Percentiles rank a stretch among this genome's conserved stretches.
phyloP scores from a whole-genome alignment of 305 asterid species.

The Solanum hybrid region DNA sequence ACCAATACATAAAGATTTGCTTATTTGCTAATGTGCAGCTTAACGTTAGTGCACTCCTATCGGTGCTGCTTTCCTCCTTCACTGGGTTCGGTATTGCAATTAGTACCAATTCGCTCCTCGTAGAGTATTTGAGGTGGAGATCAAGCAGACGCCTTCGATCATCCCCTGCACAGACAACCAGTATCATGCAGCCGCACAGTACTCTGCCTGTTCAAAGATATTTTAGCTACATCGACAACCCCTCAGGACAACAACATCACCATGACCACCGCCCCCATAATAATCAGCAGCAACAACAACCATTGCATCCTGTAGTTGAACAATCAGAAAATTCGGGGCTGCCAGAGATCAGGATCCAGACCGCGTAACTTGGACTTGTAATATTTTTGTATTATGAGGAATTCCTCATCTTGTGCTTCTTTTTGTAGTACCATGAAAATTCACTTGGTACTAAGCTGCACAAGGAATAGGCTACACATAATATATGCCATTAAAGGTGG shows the following conservation, averaged over 20 bases:
- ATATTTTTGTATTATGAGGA: neutral
- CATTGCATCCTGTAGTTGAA: slow-evolving; percentile 7
- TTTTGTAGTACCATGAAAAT: neutral
- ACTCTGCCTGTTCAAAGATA: slow-evolving; percentile 1
- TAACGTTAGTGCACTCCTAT: slow-evolving; percentile 63
- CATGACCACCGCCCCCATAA: slow-evolving; percentile 18
- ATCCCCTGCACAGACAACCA: slow-evolving; percentile 13
- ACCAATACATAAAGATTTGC: neutral
- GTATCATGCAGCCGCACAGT: neutral
- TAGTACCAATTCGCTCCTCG: slow-evolving; percentile 81
- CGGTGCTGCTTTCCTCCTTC: slow-evolving; percentile 89
- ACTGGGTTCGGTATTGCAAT: slow-evolving; percentile 95
- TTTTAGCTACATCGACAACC: neutral
- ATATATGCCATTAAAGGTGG: neutral
- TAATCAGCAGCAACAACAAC: slow-evolving; percentile 19
- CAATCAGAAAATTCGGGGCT: slow-evolving; percentile 16
- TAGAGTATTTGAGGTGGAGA: slow-evolving; percentile 87
- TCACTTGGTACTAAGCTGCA: neutral
- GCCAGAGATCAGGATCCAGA: slow-evolving; percentile 19
- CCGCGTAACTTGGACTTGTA: neutral
- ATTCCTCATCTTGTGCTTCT: neutral
- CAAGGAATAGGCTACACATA: neutral
- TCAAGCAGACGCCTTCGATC: slow-evolving; percentile 38
- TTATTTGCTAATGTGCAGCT: slow-evolving; percentile 39
- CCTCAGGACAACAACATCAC: slow-evolving; percentile 16